These are phyloP conservation scores for Diaporthe vaccinii DNA, from an alignment of 2,329 filamentous ascomycete species.

Conservation along the genomic window DNA sequence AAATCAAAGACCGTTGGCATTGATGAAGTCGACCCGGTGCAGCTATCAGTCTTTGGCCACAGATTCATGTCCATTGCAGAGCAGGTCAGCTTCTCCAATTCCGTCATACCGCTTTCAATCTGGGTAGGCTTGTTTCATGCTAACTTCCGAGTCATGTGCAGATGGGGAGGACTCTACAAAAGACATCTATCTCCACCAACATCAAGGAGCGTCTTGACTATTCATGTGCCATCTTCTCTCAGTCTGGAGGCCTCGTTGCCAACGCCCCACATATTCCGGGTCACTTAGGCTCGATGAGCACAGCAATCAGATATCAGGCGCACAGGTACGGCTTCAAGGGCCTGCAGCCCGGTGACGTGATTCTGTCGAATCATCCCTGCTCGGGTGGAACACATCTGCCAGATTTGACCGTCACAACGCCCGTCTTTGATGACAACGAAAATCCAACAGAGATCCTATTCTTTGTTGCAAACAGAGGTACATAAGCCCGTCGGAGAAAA, in stretches of 20 bases:
- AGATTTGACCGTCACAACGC: conserved; percentile 57
- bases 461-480: conserved; percentile 32
- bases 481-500: neutral
- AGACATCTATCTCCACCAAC: conserved; percentile 37
- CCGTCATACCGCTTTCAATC: neutral
- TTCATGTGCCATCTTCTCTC: conserved; percentile 39
- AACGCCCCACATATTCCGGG: conserved; percentile 71
- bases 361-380: conserved; percentile 68
- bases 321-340: conserved; percentile 76
- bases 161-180: conserved; percentile 38
- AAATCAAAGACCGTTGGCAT: conserved; percentile 46
- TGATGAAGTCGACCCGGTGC: conserved; percentile 58
- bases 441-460: conserved; percentile 54
- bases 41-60: conserved; percentile 81
- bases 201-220: conserved; percentile 39
- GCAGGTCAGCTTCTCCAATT: conserved; percentile 47
- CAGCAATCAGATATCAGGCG: conserved; percentile 35
- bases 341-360: conserved; percentile 78
- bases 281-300: conserved; percentile 37
- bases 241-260: conserved; percentile 36
- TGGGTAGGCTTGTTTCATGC: conserved; percentile 16
- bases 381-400: conserved; percentile 57
- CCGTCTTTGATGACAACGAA: conserved; percentile 55
- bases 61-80: conserved; percentile 86
- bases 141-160: neutral